These are phyloP conservation scores for Trypanosomatidae sp. DNA, from an alignment of 208 protist species.

Conservation along the genomic window DNA sequence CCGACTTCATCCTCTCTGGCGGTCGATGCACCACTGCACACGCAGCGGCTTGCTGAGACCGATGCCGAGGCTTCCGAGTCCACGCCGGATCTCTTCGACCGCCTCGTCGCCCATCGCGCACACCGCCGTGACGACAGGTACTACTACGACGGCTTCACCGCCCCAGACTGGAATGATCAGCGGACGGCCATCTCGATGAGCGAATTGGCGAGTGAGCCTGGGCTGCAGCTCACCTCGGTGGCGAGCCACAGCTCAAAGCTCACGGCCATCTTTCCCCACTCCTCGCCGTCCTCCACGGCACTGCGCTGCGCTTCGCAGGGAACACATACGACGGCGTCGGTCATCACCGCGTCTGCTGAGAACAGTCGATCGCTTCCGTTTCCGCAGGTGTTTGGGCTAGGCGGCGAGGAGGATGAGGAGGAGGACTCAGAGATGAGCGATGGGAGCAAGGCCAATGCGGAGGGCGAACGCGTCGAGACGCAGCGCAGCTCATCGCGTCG, in stretches of 20 bases:
- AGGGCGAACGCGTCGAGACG: too few relatives aligned
- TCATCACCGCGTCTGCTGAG: not conserved
- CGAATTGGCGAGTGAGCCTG: conserved; percentile 22
- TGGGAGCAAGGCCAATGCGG: not conserved
- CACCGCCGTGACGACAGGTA: not conserved
- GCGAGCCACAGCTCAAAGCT: conserved; percentile 1
- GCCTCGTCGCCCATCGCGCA: conserved; percentile 1
- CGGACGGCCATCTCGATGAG: conserved; percentile 26
- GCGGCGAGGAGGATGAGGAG: too few relatives aligned
- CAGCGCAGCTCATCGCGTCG: too few relatives aligned
- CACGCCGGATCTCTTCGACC: conserved; percentile 6
- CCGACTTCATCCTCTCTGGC: too few relatives aligned
- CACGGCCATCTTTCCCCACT: too few relatives aligned
- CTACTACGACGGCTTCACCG: conserved; percentile 19
- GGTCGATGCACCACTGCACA: too few relatives aligned
- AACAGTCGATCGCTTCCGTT: conserved; percentile 5
- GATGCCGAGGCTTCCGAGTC: too few relatives aligned
- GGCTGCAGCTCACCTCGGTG: conserved; percentile 10
- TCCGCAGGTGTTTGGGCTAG: not conserved
- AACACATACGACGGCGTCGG: not conserved
- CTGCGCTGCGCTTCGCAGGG: not conserved
- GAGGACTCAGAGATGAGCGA: too few relatives aligned
- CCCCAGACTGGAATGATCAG: conserved; percentile 13
- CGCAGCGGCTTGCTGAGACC: too few relatives aligned
- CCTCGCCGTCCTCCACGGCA: not conserved